Percentiles rank a stretch among this genome's conserved stretches.
Conservation (phyloP, 1,284 basidiomycete genomes). For the Moniliella sp. region DNA sequence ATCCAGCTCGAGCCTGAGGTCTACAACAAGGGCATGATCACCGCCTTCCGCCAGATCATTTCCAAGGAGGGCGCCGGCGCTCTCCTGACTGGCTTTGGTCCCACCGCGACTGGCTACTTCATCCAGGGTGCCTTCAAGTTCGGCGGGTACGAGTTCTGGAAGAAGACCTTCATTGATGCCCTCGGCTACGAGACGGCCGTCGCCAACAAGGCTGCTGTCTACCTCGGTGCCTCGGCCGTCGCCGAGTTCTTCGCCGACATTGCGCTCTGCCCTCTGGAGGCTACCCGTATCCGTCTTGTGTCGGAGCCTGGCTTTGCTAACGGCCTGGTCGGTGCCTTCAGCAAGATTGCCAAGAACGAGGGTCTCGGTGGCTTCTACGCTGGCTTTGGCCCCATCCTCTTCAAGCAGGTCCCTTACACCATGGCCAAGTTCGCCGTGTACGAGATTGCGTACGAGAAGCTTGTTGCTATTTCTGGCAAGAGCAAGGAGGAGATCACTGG, state of each 20-base stretch:
- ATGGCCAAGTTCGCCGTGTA: conserved; percentile 38
- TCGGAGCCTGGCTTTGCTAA: conserved; percentile 31
- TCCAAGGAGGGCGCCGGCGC: conserved; percentile 28
- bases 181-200: conserved; percentile 27
- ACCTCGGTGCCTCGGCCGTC: conserved; percentile 28
- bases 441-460: conserved; percentile 32
- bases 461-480: conserved; percentile 37
- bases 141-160: conserved; percentile 33
- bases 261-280: conserved; percentile 34
- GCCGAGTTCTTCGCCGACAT: conserved; percentile 35
- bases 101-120: conserved; percentile 35
- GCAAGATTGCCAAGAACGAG: conserved; percentile 24
- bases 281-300: conserved; percentile 34
- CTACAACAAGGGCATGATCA: conserved; percentile 40
- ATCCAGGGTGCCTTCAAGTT: conserved; percentile 34
- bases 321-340: conserved; percentile 29
- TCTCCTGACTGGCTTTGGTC: conserved; percentile 31
- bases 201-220: conserved; percentile 28
- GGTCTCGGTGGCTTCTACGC: conserved; percentile 32
- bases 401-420: conserved; percentile 34
- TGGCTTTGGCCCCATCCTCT: conserved; percentile 37
- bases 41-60: conserved; percentile 29
- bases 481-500: conserved; percentile 37
- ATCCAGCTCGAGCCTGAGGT: conserved; percentile 59
- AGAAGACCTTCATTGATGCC: conserved; percentile 28